Evolutionary conservation across 306 rosid species (phyloP).

Genomic region (Gastrolobium villosum): DNA sequence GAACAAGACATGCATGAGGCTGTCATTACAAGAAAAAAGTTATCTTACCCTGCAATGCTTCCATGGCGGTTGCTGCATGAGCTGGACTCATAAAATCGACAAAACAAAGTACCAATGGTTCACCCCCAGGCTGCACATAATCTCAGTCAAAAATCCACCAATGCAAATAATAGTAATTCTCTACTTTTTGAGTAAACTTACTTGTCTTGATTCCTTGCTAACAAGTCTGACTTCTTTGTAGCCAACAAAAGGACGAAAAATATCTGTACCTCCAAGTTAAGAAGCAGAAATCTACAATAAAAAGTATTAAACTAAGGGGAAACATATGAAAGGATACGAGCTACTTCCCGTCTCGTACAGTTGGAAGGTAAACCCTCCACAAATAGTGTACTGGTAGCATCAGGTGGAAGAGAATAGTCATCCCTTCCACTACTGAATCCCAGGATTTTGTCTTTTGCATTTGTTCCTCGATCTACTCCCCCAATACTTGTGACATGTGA

Average conservation of each 20-base stretch:
- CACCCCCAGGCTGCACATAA: slow-evolving; percentile 92
- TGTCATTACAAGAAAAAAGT: slow-evolving; percentile 39
- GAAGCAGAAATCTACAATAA: slow-evolving; percentile 50
- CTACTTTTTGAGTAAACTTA: slow-evolving; percentile 57
- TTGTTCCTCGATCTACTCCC: slow-evolving; percentile 70
- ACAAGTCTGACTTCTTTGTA: slow-evolving; percentile 99
- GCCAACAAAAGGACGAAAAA: slow-evolving; percentile 98
- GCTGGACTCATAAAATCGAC: slow-evolving; percentile 96
- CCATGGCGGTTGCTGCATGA: slow-evolving; percentile 99
- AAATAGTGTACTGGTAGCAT: slow-evolving; percentile 90
- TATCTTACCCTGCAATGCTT: slow-evolving; percentile 91
- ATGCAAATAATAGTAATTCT: slow-evolving; percentile 27
- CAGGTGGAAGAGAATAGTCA: slow-evolving; percentile 88
- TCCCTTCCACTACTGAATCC: slow-evolving; percentile 76
- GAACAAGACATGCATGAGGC: slow-evolving; percentile 28
- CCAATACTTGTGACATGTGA: slow-evolving; percentile 67
- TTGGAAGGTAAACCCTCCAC: slow-evolving; percentile 96
- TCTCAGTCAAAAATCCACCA: slow-evolving; percentile 50
- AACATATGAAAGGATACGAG: slow-evolving; percentile 83
- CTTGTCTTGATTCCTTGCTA: slow-evolving; percentile 96
- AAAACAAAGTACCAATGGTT: slow-evolving; percentile 92
- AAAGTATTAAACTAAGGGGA: slow-evolving; percentile 16
- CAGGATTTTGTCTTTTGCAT: slow-evolving; percentile 67
- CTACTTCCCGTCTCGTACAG: slow-evolving; percentile 94
- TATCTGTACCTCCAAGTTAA: slow-evolving; percentile 71